Evolutionary conservation across 805 yeast species (phyloP).

Genomic region (Grigorovia humatica): DNA sequence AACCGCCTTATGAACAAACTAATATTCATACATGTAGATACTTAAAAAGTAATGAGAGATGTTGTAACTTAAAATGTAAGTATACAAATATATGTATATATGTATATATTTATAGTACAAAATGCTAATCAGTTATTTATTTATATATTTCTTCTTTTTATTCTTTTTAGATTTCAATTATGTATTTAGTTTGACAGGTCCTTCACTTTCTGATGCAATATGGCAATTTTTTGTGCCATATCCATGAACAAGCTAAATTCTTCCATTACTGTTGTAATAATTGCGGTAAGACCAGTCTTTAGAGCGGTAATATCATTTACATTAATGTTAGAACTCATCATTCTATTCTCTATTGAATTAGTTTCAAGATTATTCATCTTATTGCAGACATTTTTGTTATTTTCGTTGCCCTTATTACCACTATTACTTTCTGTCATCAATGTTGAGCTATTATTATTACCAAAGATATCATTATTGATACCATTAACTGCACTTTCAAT

Average conservation of each 20-base stretch:
- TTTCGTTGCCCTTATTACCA: too few relatives aligned
- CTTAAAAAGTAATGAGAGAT: not conserved
- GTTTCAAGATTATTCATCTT: not conserved
- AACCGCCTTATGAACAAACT: too few relatives aligned
- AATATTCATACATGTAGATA: not conserved
- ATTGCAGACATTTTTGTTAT: too few relatives aligned
- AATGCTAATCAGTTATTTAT: not conserved
- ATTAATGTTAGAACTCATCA: not conserved
- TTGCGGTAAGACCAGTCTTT: slow-evolving; percentile 34
- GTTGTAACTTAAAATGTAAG: not conserved
- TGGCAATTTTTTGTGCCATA: slow-evolving; percentile 63
- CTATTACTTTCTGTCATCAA: not conserved
- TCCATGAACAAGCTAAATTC: slow-evolving; percentile 68
- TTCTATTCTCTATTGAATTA: not conserved
- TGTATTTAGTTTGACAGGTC: slow-evolving; percentile 3
- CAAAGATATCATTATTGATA: slow-evolving; percentile 38
- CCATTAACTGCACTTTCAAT: slow-evolving; percentile 58
- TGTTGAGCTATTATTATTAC: slow-evolving; percentile 4
- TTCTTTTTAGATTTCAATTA: too few relatives aligned
- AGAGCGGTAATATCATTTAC: slow-evolving; percentile 11
- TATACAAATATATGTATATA: too few relatives aligned
- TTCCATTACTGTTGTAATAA: slow-evolving; percentile 52
- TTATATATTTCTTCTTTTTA: too few relatives aligned
- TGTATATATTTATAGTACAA: not conserved
- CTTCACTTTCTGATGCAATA: slow-evolving; percentile 47